Evolutionary conservation across 306 rosid genomes (phyloP).

Genomic region (Spatholobus suberectus): DNA sequence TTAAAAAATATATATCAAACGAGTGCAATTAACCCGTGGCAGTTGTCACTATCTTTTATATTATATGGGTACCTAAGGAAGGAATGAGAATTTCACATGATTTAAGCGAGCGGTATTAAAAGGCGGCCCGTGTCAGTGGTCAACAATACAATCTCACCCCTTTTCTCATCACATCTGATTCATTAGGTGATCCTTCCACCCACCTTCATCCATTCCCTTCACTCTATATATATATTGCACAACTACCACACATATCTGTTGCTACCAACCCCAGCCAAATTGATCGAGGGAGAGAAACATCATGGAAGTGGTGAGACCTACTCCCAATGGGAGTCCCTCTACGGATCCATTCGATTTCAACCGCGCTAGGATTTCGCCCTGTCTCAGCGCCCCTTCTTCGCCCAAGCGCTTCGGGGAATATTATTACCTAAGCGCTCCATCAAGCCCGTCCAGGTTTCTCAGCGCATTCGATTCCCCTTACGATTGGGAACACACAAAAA

Average conservation of each 20-base stretch:
- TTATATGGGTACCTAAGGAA: too few relatives aligned
- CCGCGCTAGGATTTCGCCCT: constrained; percentile 50
- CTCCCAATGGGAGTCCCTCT: constrained; percentile 39
- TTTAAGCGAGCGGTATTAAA: constrained; percentile 22
- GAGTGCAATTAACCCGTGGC: too few relatives aligned
- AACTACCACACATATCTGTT: neutral
- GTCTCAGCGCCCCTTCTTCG: constrained; percentile 62
- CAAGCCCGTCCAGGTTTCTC: constrained; percentile 73
- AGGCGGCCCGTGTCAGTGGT: constrained; percentile 38
- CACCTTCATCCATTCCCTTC: neutral
- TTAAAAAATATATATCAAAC: too few relatives aligned
- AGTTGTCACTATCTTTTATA: too few relatives aligned
- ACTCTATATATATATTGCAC: neutral
- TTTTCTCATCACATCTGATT: constrained; percentile 29
- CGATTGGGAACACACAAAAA: neutral
- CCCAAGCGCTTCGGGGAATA: constrained; percentile 61
- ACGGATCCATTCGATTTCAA: constrained; percentile 60
- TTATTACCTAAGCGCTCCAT: constrained; percentile 74
- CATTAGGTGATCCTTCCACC: neutral
- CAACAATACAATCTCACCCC: constrained; percentile 38
- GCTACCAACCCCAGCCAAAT: neutral
- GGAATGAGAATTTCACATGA: neutral
- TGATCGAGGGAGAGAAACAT: too few relatives aligned
- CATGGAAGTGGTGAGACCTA: constrained; percentile 63
- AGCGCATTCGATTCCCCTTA: constrained; percentile 44